A percentile compares a stretch with the other conserved stretches of the same genome.
Conservation (phyloP, 129 eudicot species). For the Flaveria ramosissima region DNA sequence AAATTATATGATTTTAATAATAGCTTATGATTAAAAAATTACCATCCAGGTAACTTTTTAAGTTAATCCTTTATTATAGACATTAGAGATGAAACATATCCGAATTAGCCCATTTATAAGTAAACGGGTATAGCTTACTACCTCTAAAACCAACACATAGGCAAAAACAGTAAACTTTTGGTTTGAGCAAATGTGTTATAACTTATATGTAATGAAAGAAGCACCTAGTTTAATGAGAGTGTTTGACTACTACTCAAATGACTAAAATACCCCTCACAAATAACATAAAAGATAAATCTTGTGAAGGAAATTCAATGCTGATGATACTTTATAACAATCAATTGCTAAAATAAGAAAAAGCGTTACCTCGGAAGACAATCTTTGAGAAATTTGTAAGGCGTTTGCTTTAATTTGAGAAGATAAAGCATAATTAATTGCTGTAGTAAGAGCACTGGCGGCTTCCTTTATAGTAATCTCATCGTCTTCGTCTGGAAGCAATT, state of each 20-base stretch:
- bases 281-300: background rate
- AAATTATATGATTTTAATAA: background rate
- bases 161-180: background rate
- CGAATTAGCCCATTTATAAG: background rate
- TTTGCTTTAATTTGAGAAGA: constrained; percentile 60
- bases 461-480: constrained; percentile 49
- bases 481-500: constrained; percentile 60
- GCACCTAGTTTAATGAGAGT: background rate
- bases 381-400: constrained; percentile 56
- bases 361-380: constrained; percentile 69
- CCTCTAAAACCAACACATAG: background rate
- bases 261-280: background rate
- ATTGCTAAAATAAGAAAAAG: background rate
- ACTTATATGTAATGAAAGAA: background rate
- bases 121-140: background rate
- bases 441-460: constrained; percentile 55
- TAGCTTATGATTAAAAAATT: background rate
- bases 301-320: constrained; percentile 8
- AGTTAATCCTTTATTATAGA: background rate
- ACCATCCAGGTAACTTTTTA: background rate
- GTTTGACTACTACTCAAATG: constrained; percentile 4
- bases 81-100: background rate
- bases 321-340: background rate
- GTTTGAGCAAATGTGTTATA: background rate
- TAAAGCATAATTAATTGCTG: constrained; percentile 60